Conservation (phyloP, 129 eudicot species). For the Oenanthe sinensis region DNA sequence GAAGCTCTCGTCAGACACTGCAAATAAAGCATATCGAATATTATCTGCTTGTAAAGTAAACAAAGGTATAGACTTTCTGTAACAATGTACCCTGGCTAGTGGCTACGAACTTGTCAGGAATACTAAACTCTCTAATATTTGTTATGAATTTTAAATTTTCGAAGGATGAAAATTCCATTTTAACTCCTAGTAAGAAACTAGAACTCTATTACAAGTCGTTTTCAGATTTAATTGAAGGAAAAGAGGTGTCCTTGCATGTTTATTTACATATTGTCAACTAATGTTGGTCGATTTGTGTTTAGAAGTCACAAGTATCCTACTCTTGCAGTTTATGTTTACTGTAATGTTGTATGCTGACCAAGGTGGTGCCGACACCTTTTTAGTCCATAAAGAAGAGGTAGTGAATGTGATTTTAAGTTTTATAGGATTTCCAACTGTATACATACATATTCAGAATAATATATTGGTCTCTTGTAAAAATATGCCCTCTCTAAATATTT, state of each 20-base stretch:
- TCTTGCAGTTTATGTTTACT: not conserved
- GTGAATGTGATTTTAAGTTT: not conserved
- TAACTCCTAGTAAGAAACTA: not conserved
- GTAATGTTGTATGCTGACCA: not conserved
- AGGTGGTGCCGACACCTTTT: not conserved
- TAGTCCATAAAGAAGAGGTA: not conserved
- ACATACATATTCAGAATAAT: not conserved
- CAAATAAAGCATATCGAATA: constrained; percentile 58
- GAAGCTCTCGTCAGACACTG: constrained; percentile 65
- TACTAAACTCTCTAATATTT: not conserved
- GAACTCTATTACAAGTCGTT: too few relatives aligned
- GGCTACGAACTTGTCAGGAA: not conserved
- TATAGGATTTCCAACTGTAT: not conserved
- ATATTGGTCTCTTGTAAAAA: not conserved
- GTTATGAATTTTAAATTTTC: not conserved
- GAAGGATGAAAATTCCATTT: too few relatives aligned
- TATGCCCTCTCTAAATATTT: not conserved
- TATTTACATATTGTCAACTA: not conserved
- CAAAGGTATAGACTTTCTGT: constrained; percentile 43
- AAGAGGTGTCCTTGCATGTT: not conserved
- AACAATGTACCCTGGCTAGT: not conserved
- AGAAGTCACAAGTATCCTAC: not conserved
- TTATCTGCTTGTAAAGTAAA: constrained; percentile 84
- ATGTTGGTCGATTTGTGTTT: too few relatives aligned
- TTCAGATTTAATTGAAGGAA: too few relatives aligned